Conservation (phyloP, 371 early-diverging fungal genomes). For the Coemansia sp. region DNA sequence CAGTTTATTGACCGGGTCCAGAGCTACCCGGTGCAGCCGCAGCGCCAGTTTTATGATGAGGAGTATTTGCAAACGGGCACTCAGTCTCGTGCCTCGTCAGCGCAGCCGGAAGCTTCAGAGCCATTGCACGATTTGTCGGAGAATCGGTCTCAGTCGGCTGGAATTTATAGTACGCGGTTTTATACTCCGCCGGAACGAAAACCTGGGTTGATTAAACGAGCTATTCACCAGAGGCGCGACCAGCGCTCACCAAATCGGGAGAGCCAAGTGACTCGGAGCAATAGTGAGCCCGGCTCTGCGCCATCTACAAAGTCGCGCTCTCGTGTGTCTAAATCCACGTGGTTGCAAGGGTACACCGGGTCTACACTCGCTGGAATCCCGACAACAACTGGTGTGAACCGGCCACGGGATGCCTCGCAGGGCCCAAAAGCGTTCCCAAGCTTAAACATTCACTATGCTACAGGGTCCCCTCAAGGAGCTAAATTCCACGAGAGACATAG, state of each 20-base stretch:
- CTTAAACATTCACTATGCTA: background rate
- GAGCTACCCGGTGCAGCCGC: background rate
- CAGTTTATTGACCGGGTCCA: slow-evolving; percentile 20
- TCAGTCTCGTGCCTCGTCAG: background rate
- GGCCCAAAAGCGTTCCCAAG: background rate
- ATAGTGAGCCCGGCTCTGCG: background rate
- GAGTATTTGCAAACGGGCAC: background rate
- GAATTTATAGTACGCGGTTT: background rate
- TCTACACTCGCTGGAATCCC: background rate
- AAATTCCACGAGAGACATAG: background rate
- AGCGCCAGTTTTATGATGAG: background rate
- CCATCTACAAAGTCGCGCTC: too few relatives aligned
- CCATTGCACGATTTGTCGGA: background rate
- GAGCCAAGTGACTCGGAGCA: background rate
- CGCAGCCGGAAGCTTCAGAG: background rate
- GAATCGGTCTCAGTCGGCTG: background rate
- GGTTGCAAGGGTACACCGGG: background rate
- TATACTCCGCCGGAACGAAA: background rate
- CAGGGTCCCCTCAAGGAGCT: background rate
- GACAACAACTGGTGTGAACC: background rate
- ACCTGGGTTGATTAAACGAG: background rate
- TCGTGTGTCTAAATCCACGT: background rate
- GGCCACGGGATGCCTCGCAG: background rate
- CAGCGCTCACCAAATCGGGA: background rate
- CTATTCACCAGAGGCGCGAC: background rate